Conservation (phyloP, 148 eudicot species). For the Polygonum maritimum region DNA sequence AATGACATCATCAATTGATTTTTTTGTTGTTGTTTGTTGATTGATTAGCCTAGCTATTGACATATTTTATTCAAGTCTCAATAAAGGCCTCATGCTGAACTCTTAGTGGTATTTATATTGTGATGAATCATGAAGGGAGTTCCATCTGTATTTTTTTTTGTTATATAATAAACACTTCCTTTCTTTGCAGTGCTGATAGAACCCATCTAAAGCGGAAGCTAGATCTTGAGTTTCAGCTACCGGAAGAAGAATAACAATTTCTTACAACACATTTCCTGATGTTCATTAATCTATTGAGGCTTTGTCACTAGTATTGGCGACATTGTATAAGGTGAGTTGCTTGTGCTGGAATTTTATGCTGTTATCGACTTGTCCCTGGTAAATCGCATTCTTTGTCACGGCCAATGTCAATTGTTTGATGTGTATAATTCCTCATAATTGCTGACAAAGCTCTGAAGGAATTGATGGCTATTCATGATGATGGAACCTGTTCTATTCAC, state of each 20-base stretch:
- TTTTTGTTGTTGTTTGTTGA: background rate
- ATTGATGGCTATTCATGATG: background rate
- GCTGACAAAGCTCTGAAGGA: background rate
- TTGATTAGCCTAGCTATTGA: background rate
- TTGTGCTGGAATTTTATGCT: slow-evolving; percentile 3
- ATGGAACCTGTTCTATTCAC: background rate
- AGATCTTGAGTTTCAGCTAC: slow-evolving; percentile 83
- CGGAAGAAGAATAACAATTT: slow-evolving; percentile 44
- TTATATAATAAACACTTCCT: background rate
- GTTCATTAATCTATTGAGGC: background rate
- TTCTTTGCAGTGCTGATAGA: slow-evolving; percentile 73
- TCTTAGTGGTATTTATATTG: background rate
- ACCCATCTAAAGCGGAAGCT: slow-evolving; percentile 84
- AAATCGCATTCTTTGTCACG: background rate
- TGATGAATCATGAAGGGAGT: background rate
- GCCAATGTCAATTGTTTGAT: slow-evolving; percentile 6
- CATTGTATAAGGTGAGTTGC: slow-evolving; percentile 8
- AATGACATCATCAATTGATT: background rate
- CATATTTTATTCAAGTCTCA: background rate
- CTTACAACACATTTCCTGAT: slow-evolving; percentile 6
- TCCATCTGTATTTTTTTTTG: background rate
- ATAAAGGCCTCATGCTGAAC: background rate
- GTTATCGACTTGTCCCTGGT: background rate
- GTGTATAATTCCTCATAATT: background rate
- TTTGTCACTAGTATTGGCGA: background rate